Conservation (phyloP, 352 stramenopile genomes). For the Globisporangium camurandrum region DNA sequence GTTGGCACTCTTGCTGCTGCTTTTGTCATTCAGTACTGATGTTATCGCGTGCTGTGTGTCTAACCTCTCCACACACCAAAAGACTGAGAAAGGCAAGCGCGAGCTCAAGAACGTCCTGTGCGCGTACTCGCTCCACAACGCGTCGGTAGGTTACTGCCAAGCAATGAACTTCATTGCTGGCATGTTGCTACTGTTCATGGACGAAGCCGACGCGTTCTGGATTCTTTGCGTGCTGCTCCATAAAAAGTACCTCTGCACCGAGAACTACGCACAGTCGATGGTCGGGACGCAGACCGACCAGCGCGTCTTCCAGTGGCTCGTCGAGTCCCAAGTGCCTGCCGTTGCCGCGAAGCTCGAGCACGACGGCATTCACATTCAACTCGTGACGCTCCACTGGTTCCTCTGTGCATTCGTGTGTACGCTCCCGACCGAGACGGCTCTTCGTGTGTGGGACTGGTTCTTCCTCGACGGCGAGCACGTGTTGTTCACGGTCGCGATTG, state of each 20-base stretch:
- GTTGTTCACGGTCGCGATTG: slow-evolving; percentile 36
- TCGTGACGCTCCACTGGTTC: slow-evolving; percentile 84
- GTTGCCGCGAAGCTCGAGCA: slow-evolving; percentile 23
- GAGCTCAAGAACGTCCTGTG: slow-evolving; percentile 49
- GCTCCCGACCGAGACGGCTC: slow-evolving; percentile 53
- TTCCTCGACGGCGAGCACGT: slow-evolving; percentile 61
- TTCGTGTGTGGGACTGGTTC: slow-evolving; percentile 74
- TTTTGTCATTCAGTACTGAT: too few relatives aligned
- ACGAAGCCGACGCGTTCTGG: slow-evolving; percentile 77
- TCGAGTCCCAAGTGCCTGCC: slow-evolving; percentile 36
- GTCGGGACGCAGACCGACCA: slow-evolving; percentile 64
- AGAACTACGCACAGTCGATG: slow-evolving; percentile 77
- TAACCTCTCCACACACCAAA: too few relatives aligned
- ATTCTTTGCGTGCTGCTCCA: slow-evolving; percentile 66
- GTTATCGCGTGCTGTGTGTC: too few relatives aligned
- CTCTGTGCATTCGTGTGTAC: slow-evolving; percentile 80
- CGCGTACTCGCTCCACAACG: slow-evolving; percentile 54
- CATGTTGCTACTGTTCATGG: slow-evolving; percentile 60
- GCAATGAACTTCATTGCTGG: slow-evolving; percentile 76
- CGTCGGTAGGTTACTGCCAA: slow-evolving; percentile 55
- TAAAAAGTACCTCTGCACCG: slow-evolving; percentile 42
- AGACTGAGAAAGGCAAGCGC: slow-evolving; percentile 29
- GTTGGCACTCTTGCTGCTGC: too few relatives aligned
- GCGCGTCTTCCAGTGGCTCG: slow-evolving; percentile 58
- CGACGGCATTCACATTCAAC: slow-evolving; percentile 46